Evolutionary conservation across 2,329 filamentous ascomycete species (phyloP), one percentile per base, ranked within the genome.

Genomic region (Fusarium decemcellulare): DNA sequence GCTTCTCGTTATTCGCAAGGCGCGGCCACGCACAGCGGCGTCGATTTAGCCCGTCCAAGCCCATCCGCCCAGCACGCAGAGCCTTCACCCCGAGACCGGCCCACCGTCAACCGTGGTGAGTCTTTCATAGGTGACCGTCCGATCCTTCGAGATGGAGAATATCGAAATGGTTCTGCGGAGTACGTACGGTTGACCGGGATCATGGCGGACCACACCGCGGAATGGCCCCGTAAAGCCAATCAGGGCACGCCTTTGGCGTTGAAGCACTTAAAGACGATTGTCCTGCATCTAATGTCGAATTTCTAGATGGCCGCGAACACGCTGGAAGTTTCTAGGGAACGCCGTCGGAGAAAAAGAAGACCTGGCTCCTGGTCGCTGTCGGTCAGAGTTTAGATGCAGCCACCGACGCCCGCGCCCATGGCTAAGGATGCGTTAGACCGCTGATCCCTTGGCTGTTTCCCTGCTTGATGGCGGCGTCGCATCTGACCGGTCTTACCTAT

Each of bases 1-100:
- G 68, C 73, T 74, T 70, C 70, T 74, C 67, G 73, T 75, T 66
- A 47, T 74, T 74, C 68, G 56, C 68, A 75, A 75, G 73, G 73
- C 73, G 73, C 58, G 66, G 51, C 63, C 60, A 23, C 23, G 23
- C 23, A 23, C 23, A 23, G 23, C 23, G 23, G 5, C 23, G 23
- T 23, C 23, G 23, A 23, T 23, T 4, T 23, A 23, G 23, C 23
- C 23, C 23, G 43, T 59, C 50, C 65, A 50, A 57, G 44, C 57
- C 44, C 36, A 43, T 29, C 59, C 59, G 40, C 56, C 42, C 46
- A 23, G 52, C 18, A 34, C 34, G n/a, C 30, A 50, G 32, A 50
- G 47, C 48, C 10, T 58, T 44, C 29, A 55, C 46, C 61, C 72
- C 72, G 72, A 74, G 59, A 74, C 71, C 72, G 71, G 72, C 62